Evolutionary conservation across 2,329 filamentous ascomycete genomes (phyloP), one percentile per base, ranked within the genome.

Genomic region (Fusarium chaquense): DNA sequence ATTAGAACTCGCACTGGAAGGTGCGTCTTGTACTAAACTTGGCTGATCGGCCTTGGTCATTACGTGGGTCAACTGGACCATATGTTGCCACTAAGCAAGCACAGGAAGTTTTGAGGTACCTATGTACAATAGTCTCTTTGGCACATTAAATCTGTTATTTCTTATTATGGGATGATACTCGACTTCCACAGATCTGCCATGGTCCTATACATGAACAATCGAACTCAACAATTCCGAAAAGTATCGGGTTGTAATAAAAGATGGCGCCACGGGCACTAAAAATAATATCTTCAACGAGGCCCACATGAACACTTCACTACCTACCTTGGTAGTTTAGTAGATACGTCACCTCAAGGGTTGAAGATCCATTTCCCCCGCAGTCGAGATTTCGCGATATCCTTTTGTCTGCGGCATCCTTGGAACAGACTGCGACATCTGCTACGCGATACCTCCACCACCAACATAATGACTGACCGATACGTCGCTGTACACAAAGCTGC

Each of bases 391-490:
- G 3, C 2, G 12, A 1, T 30, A 13, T 10, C 18, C 0, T 20
- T 3, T 20, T 30, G 1, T 45, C 43, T 28, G 1, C 18, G 2
- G 16, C 11, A 13, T 30, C n/a, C 0, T 43, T 16, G 15, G 8
- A 15, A 24, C 5, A 43, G 13, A 43, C 20, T 13, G 2, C 13
- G 9, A 15, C 20, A 15, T 13, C 16, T 44, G 5, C 22, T 6
- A 11, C 6, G n/a, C 11, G 6, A 44, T 5, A 16, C 4, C 13
- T 10, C 8, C 18, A 1, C 11, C n/a, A 10, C 5, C 24, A 1
- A 8, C 11, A n/a, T 5, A 12, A 62, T 62, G 59, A 5, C 59
- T 18, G 59, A 55, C 10, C 59, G 57, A 4, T 62, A 62, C 57
- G 57, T 46, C 5, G 36, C 57, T 9, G 24, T 62, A 13, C 59